These are phyloP conservation scores for Rhododendron kiyosumense DNA, from an alignment of 148 eudicot species.

Conservation along the genomic window DNA sequence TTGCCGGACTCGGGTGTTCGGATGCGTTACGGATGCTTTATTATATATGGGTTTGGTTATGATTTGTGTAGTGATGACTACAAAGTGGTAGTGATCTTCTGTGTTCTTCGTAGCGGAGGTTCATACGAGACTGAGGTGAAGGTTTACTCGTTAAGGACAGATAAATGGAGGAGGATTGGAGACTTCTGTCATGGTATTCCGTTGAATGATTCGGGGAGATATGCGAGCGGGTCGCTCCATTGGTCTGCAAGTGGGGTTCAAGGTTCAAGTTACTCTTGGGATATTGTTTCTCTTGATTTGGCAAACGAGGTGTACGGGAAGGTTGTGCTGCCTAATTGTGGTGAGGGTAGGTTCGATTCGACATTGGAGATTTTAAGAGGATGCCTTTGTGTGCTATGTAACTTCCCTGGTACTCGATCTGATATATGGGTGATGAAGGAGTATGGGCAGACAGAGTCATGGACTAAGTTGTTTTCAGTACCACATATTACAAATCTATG, in stretches of 20 bases:
- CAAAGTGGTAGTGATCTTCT: conserved; percentile 37
- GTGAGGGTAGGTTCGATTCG: conserved; percentile 13
- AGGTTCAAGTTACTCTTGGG: conserved; percentile 4
- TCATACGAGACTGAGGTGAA: conserved; percentile 27
- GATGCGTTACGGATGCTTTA: conserved; percentile 10
- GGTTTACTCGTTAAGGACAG: conserved; percentile 31
- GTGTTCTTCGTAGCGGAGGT: conserved; percentile 6
- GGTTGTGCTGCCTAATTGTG: conserved; percentile 29
- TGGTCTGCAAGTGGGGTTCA: conserved; percentile 29
- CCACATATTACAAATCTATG: conserved; percentile 12
- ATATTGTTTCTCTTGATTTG: conserved; percentile 38
- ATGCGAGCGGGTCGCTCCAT: conserved; percentile 45
- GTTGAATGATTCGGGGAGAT: conserved; percentile 25
- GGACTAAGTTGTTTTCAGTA: conserved; percentile 35
- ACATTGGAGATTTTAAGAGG: conserved; percentile 21
- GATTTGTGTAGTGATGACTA: conserved; percentile 36
- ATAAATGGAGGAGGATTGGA: conserved; percentile 31
- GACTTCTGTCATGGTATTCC: conserved; percentile 27
- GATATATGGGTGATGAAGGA: conserved; percentile 53
- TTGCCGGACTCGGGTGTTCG: conserved; percentile 17
- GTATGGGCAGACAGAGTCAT: conserved; percentile 39
- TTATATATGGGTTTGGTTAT: conserved; percentile 49
- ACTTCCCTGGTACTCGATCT: conserved; percentile 1
- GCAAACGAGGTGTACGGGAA: conserved; percentile 22
- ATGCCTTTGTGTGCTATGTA: conserved; percentile 26